These are phyloP conservation scores for Starmerella bombi DNA, from an alignment of 805 yeast species.

Conservation along the genomic window DNA sequence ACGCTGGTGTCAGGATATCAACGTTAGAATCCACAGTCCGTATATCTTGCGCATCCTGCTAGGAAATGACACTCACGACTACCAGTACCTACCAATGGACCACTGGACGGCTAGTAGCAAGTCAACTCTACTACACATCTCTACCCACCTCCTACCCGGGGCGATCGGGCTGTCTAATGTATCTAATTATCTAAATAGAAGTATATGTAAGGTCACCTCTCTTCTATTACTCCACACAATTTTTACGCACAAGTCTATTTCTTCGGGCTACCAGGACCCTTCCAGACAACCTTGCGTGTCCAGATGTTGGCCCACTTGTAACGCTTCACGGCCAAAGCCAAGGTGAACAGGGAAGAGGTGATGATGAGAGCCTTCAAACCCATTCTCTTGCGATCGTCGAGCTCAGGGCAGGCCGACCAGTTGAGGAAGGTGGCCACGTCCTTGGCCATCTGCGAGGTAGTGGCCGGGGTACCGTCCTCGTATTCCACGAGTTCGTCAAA, in stretches of 20 bases:
- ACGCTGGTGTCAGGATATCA: no score
- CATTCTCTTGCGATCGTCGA: slow-evolving; percentile 91
- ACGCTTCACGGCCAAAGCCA: slow-evolving; percentile 85
- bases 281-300: slow-evolving; percentile 76
- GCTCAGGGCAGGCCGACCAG: slow-evolving; percentile 99
- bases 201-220: no score
- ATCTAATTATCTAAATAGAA: no score
- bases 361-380: slow-evolving; percentile 87
- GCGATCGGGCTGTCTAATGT: no score
- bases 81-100: no score
- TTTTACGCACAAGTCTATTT: neutral
- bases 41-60: no score
- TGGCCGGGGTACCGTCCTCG: slow-evolving; percentile 98
- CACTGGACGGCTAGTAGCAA: no score
- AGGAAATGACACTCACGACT: no score
- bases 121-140: no score
- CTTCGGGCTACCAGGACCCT: slow-evolving; percentile 22
- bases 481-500: slow-evolving; percentile 95
- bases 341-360: slow-evolving; percentile 61
- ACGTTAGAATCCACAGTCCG: no score
- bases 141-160: no score
- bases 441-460: slow-evolving; percentile 98
- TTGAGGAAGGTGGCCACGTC: slow-evolving; percentile 90
- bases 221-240: no score
- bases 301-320: slow-evolving; percentile 96